Evolutionary conservation across 2,329 filamentous ascomycete species (phyloP).

Genomic region (Hymenoscyphus fructigenus): DNA sequence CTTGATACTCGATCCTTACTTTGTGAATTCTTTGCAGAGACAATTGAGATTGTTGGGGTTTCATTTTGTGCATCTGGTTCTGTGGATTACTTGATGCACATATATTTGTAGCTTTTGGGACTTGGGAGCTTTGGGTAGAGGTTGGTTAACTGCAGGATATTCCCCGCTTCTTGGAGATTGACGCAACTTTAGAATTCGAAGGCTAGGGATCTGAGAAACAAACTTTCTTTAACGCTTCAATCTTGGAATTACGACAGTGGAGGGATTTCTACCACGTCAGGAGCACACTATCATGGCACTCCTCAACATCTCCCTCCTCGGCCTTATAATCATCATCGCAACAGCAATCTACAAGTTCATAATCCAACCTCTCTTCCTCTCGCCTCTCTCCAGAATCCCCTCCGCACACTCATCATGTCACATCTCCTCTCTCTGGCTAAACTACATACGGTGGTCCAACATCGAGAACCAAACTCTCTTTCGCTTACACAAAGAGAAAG

Average conservation of each 20-base stretch:
- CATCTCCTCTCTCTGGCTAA: conserved; percentile 66
- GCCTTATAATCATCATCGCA: neutral
- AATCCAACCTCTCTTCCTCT: conserved; percentile 40
- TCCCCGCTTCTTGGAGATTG: too few relatives aligned
- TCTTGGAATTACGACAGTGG: too few relatives aligned
- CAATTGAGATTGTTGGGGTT: too few relatives aligned
- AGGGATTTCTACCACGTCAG: neutral
- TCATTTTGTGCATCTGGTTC: too few relatives aligned
- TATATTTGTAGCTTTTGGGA: too few relatives aligned
- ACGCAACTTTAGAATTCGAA: neutral
- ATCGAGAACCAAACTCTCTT: conserved; percentile 64
- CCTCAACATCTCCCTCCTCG: neutral
- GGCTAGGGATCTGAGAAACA: neutral
- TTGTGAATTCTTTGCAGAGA: too few relatives aligned
- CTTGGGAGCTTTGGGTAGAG: too few relatives aligned
- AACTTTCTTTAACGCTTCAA: too few relatives aligned
- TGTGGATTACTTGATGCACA: too few relatives aligned
- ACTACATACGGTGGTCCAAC: conserved; percentile 57
- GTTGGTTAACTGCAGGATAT: too few relatives aligned
- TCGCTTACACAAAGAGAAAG: conserved; percentile 43
- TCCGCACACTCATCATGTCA: conserved; percentile 66
- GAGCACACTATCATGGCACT: neutral
- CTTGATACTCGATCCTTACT: too few relatives aligned
- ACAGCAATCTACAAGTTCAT: neutral
- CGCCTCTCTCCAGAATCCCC: conserved; percentile 65